Base-by-base conservation (phyloP, 495 filamentous ascomycete species). In the Penicillium soppii region DNA sequence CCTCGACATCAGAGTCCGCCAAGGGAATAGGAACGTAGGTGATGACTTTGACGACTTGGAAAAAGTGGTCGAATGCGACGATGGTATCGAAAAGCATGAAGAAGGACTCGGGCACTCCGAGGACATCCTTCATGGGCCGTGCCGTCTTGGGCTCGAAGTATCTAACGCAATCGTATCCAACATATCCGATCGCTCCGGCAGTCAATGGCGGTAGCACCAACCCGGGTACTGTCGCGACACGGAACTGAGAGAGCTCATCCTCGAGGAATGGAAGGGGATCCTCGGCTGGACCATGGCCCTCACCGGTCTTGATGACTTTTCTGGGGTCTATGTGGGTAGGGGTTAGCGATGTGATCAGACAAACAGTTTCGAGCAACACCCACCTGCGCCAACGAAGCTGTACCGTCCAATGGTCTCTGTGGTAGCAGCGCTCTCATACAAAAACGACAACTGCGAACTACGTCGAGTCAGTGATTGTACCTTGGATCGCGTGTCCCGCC, bases 41-140 rank as follows among this genome's bases (percentile, higher is more conserved):
- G 56, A 97, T 87, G 58, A 98, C 84, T 65, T 95, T 96, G 69
- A 96, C 84, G 26, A 87, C 79, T 54, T 91, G 88, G 78, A 83
- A 95, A 70, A 97, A 96, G 64, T 96, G 87, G 66, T 98, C 94
- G 56, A 97, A 92, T 20, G 92, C 91, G 19, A 97, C 78, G 37
- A 97, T 87, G 40, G 94, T 98, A 62, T 97, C 90, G 73, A 89
- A 97, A 19, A 98, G 79, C 94, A 98, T 98, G 71, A 98, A 98
- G 2, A 98, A 73, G 12, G 89, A 89, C 73, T 98, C 94, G 2
- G 94, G 94, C 16, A 96, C 87, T 36, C 85, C 72, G 15, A 97
- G 78, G 2, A 92, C 75, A 72, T 98, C 94, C 69, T 92, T 88
- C 75, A 96, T 83, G 3, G 85, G 81, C 35, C 92, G 82, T 15